Conservation (phyloP, 257 asterid species). For the Forsythia viridissima region DNA sequence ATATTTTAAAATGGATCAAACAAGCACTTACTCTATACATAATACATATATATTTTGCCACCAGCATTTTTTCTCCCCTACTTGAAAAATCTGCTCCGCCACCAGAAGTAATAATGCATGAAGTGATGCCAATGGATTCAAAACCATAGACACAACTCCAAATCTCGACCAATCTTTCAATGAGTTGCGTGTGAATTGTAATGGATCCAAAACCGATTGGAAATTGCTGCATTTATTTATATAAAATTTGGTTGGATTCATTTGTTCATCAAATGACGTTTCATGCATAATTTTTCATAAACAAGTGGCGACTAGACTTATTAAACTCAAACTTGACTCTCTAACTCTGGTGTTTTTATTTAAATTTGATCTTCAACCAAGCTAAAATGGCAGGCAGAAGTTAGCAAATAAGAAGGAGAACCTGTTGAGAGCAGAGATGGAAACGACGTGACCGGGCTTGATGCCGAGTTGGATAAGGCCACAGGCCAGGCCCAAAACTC, state of each 20-base stretch:
- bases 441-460: slow-evolving; percentile 77
- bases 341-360: no score
- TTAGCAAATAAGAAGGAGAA: neutral
- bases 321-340: no score
- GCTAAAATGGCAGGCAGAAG: neutral
- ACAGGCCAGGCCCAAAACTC: slow-evolving; percentile 51
- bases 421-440: slow-evolving; percentile 93
- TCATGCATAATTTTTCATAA: no score
- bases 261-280: no score
- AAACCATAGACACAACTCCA: neutral
- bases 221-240: neutral
- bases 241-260: no score
- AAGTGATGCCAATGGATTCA: neutral
- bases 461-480: slow-evolving; percentile 71
- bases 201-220: neutral
- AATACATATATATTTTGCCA: no score
- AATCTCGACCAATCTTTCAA: neutral
- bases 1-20: no score
- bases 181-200: neutral
- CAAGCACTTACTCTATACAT: no score
- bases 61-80: no score
- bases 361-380: no score
- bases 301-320: no score
- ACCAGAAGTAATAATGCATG: neutral
- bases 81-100: no score